These are phyloP conservation scores for Colletotrichum aenigma DNA, from an alignment of 2,329 filamentous ascomycete species.

Conservation along the genomic window DNA sequence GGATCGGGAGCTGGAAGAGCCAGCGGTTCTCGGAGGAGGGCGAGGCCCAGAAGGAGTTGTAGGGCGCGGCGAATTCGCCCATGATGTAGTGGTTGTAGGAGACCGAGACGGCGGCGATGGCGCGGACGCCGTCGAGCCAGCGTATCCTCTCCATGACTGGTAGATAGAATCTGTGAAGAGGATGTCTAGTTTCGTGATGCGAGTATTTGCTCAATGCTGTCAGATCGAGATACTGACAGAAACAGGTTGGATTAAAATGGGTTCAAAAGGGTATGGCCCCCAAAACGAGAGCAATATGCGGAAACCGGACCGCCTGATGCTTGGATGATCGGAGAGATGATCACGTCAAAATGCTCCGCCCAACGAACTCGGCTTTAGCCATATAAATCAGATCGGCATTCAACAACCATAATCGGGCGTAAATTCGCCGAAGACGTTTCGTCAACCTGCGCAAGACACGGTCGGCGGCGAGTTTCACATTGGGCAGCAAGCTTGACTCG, in stretches of 20 bases:
- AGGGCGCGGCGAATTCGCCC: not conserved
- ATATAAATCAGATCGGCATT: not conserved
- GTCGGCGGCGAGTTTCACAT: not conserved
- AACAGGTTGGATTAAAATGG: not conserved
- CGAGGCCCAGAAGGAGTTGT: not conserved
- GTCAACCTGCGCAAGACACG: not conserved
- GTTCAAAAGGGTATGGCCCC: not conserved
- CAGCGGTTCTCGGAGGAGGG: not conserved
- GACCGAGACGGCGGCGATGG: not conserved
- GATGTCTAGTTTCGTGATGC: not conserved
- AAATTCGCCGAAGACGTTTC: not conserved
- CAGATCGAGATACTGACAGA: not conserved
- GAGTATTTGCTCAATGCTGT: not conserved
- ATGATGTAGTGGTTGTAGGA: not conserved
- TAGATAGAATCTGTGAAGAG: not conserved
- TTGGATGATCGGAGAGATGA: not conserved
- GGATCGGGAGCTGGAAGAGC: constrained; percentile 5
- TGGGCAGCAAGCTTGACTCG: not conserved
- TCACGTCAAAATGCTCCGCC: not conserved
- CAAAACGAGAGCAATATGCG: not conserved
- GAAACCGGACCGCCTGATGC: not conserved
- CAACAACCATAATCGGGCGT: not conserved
- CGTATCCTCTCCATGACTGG: not conserved
- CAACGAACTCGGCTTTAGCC: not conserved
- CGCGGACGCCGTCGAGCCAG: not conserved